Conservation (phyloP, 2,329 filamentous ascomycete genomes). For the Endocalyx cinctus region DNA sequence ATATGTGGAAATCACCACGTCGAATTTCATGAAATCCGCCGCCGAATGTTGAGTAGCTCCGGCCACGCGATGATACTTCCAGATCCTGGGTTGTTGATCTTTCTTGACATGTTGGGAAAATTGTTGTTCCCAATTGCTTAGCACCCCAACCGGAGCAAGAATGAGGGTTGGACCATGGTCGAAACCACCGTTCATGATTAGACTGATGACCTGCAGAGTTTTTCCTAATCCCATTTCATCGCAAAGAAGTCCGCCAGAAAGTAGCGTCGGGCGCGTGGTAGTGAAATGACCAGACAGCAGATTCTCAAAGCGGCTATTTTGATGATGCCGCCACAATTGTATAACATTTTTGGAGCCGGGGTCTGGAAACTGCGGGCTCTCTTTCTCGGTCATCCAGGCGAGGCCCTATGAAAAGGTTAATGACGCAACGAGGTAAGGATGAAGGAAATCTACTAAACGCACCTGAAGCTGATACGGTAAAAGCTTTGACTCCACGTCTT, state of each 20-base stretch:
- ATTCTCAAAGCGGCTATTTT: constrained; percentile 51
- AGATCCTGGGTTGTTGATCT: constrained; percentile 58
- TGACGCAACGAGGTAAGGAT: no score
- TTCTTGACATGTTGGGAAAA: constrained; percentile 66
- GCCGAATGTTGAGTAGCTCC: constrained; percentile 41
- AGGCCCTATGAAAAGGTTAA: constrained; percentile 54
- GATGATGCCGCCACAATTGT: constrained; percentile 70
- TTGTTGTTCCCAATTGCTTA: constrained; percentile 87
- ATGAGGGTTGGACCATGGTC: constrained; percentile 66
- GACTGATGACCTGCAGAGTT: constrained; percentile 78
- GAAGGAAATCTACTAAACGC: constrained; percentile 12
- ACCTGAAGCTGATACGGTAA: constrained; percentile 73
- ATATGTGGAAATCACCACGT: constrained; percentile 82
- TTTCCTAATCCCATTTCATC: constrained; percentile 94
- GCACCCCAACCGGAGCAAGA: constrained; percentile 75
- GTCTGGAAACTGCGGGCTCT: constrained; percentile 62
- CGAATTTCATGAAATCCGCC: constrained; percentile 57
- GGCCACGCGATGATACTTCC: constrained; percentile 69
- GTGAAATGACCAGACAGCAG: constrained; percentile 68
- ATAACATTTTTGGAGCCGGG: constrained; percentile 56
- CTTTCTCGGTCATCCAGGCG: constrained; percentile 75
- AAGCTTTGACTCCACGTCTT: constrained; percentile 58
- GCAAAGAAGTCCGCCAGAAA: constrained; percentile 78
- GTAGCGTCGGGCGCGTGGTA: constrained; percentile 52
- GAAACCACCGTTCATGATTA: constrained; percentile 57